Percentiles rank a stretch among this genome's conserved stretches.
Conservation (phyloP, 1,139 yeast species). For the Saccharomyces hybrid region DNA sequence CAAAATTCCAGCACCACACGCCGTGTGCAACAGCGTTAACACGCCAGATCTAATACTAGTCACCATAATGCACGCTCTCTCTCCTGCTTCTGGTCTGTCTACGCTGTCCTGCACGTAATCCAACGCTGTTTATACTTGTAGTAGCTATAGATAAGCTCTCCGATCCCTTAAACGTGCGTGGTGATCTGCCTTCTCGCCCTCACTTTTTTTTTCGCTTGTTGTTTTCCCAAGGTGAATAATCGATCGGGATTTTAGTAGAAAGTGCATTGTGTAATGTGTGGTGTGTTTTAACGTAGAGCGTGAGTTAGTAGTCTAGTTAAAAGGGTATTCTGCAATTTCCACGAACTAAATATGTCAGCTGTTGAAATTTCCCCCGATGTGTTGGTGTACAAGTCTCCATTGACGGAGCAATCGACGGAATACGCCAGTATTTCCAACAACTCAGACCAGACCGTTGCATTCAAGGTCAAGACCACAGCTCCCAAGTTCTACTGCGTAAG, state of each 20-base stretch:
- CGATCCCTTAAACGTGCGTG: not conserved
- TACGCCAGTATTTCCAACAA: constrained; percentile 62
- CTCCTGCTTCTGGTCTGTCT: not conserved
- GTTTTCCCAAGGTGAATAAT: constrained; percentile 1
- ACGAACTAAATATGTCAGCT: constrained; percentile 14
- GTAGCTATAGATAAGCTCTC: not conserved
- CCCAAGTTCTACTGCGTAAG: constrained; percentile 94
- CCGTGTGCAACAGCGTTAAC: constrained; percentile 57
- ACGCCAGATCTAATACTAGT: constrained; percentile 31
- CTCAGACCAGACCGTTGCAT: constrained; percentile 56
- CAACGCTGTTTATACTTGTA: not conserved
- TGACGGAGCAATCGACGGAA: constrained; percentile 66
- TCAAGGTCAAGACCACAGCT: constrained; percentile 96
- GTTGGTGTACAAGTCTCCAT: constrained; percentile 63
- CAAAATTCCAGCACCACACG: constrained; percentile 73
- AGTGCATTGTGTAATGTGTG: constrained; percentile 1
- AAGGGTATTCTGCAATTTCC: not conserved
- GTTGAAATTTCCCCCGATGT: constrained; percentile 34
- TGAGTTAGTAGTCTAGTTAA: not conserved
- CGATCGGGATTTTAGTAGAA: not conserved
- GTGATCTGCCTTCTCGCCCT: not conserved
- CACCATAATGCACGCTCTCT: not conserved
- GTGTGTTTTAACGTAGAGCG: not conserved
- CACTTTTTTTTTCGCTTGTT: constrained; percentile 1
- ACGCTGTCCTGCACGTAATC: not conserved